Evolutionary conservation across 306 rosid species (phyloP), one percentile per base, ranked within the genome.

Genomic region (Gleditsia sinensis): DNA sequence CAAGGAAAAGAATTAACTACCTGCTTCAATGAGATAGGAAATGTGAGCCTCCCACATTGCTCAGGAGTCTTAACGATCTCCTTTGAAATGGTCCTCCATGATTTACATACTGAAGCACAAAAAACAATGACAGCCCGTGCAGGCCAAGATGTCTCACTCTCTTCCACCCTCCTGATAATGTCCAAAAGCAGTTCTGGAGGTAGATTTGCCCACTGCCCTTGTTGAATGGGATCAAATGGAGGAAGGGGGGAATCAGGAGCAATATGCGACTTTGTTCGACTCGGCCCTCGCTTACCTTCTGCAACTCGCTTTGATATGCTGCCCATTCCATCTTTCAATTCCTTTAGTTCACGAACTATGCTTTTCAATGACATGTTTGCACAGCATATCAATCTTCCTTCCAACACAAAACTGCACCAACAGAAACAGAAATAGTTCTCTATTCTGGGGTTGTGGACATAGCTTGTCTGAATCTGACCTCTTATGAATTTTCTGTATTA

Each of bases 1-100:
- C 19, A 11, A 34, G 49, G 62, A 48, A 28, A 43, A 37, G 7
- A 32, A 63, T 61, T 36, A 13, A 37, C 32, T 54, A 89, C 97
- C 89, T 89, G 97, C 81, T 89, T 89, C 86, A 92, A 62, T 17
- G 97, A 92, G 84, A 92, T 85, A 42, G 97, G 96, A 78, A 89
- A 91, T 39, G 97, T 91, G 46, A 91, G 74, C 89, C 88, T 87
- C 76, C 97, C 97, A 75, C 89, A 91, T 79, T 85, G 88, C 78
- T 91, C 91, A 12, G 97, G 97, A 65, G 97, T 82, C 79, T 80
- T 80, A 64, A 88, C 82, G 7, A 87, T 82, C 82, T 85, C 94
- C 60, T 72, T 84, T 0, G 85, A 80, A 40, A 87, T 69, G 16
- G 67, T 79, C 79, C 94, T 89, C 97, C 97, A 91, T 0, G 94